phyloP scores from a whole-genome alignment of 23 red algal species.

The Gracilariopsis chorda region DNA sequence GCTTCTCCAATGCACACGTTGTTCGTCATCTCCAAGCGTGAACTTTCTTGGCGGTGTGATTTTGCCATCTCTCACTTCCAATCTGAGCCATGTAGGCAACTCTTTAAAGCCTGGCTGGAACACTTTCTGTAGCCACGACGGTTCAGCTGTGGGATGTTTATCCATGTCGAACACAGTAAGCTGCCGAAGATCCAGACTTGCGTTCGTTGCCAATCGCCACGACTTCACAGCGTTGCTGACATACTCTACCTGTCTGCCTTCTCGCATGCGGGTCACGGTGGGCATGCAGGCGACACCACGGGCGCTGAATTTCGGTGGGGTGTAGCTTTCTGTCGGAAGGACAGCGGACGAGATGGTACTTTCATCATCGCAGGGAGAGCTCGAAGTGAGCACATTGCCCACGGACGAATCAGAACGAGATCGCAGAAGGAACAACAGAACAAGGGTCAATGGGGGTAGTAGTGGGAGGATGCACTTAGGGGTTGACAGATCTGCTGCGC shows the following conservation, averaged over 20 bases:
- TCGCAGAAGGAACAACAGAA: too few relatives aligned
- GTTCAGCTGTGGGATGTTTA: background rate
- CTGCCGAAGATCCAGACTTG: background rate
- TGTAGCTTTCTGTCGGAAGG: background rate
- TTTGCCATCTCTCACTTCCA: background rate
- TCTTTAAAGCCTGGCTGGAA: background rate
- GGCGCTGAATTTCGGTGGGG: background rate
- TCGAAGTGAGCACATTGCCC: background rate
- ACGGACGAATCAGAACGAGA: too few relatives aligned
- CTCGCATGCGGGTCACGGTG: conserved; percentile 14
- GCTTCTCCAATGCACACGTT: conserved; percentile 54
- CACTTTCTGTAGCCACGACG: background rate
- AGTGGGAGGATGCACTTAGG: too few relatives aligned
- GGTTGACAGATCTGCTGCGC: too few relatives aligned
- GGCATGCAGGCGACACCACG: conserved; percentile 58
- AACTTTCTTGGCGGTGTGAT: background rate
- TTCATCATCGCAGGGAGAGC: conserved; percentile 17
- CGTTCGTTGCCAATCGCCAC: conserved; percentile 53
- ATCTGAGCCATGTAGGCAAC: conserved; percentile 18
- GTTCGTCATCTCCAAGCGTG: conserved; percentile 34
- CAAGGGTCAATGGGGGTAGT: too few relatives aligned
- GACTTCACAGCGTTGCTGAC: conserved; percentile 57
- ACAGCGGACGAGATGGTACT: background rate
- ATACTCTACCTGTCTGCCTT: conserved; percentile 37
- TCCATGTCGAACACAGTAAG: conserved; percentile 70